phyloP scores from a whole-genome alignment of 768 basidiomycete genomes.

The Nidularia pulvinata region DNA sequence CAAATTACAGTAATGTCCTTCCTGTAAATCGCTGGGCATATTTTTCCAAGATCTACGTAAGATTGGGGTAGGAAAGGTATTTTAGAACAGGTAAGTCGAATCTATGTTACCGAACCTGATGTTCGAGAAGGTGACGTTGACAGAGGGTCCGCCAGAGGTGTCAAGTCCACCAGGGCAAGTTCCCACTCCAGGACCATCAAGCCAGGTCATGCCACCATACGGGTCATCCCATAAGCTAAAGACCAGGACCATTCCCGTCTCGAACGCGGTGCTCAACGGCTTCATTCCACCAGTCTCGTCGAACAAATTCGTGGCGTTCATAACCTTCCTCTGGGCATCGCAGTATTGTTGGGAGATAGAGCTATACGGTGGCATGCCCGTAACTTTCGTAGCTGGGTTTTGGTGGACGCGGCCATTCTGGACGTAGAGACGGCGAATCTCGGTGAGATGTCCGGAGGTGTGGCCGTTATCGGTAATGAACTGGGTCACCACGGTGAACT shows the following conservation, averaged over 20 bases:
- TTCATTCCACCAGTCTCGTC: conserved; percentile 37
- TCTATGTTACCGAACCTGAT: no score
- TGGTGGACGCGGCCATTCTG: conserved; percentile 45
- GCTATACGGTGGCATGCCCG: conserved; percentile 35
- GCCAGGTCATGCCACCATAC: neutral
- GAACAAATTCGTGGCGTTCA: conserved; percentile 47
- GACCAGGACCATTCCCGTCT: conserved; percentile 46
- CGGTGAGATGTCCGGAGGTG: conserved; percentile 38
- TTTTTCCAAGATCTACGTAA: no score
- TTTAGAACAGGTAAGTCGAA: no score
- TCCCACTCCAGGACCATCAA: neutral
- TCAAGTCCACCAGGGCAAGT: no score
- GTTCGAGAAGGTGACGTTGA: no score
- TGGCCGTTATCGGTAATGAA: conserved; percentile 44
- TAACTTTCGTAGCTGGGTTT: conserved; percentile 38
- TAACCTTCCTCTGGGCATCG: conserved; percentile 39
- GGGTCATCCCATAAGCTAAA: conserved; percentile 12
- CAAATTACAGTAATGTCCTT: no score
- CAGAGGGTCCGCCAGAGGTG: no score
- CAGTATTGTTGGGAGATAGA: conserved; percentile 49
- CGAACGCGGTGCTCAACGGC: conserved; percentile 31
- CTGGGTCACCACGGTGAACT: conserved; percentile 57
- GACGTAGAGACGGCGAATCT: conserved; percentile 53
- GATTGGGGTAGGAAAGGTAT: no score
- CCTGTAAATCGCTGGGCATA: no score